phyloP scores from a whole-genome alignment of 495 filamentous ascomycete species.

The Hyphodiscus hymeniophilus region DNA sequence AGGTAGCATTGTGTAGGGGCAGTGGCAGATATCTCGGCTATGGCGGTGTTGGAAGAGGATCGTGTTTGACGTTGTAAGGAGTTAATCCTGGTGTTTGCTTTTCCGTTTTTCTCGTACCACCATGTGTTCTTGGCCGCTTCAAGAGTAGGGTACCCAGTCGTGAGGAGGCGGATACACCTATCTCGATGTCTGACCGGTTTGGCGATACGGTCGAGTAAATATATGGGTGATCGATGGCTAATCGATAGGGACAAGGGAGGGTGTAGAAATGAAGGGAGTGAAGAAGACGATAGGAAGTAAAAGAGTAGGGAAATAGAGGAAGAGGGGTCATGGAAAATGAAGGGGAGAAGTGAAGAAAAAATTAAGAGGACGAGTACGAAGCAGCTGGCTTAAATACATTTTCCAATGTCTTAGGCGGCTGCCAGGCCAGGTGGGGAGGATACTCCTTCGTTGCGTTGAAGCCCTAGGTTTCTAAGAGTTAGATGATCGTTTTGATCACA shows the following conservation, averaged over 20 bases:
- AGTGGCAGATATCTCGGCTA: background rate
- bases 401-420: no score
- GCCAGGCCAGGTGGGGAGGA: no score
- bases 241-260: background rate
- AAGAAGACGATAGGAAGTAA: no score
- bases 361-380: no score
- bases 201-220: constrained; percentile 5
- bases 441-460: no score
- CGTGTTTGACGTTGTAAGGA: constrained; percentile 1
- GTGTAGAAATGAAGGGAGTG: background rate
- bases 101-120: constrained; percentile 3
- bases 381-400: no score
- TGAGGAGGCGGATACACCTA: constrained; percentile 11
- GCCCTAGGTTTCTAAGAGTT: no score
- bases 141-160: constrained; percentile 5
- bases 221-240: constrained; percentile 3
- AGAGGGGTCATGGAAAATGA: no score
- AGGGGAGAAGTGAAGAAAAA: no score
- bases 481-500: no score
- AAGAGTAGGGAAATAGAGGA: no score
- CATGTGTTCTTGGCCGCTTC: background rate
- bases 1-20: background rate
- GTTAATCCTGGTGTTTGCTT: constrained; percentile 4
- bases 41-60: no score
- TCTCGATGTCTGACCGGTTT: constrained; percentile 1